Evolutionary conservation across 1,284 basidiomycete species (phyloP), one percentile per base, ranked within the genome.

Genomic region (Malassezia equina): DNA sequence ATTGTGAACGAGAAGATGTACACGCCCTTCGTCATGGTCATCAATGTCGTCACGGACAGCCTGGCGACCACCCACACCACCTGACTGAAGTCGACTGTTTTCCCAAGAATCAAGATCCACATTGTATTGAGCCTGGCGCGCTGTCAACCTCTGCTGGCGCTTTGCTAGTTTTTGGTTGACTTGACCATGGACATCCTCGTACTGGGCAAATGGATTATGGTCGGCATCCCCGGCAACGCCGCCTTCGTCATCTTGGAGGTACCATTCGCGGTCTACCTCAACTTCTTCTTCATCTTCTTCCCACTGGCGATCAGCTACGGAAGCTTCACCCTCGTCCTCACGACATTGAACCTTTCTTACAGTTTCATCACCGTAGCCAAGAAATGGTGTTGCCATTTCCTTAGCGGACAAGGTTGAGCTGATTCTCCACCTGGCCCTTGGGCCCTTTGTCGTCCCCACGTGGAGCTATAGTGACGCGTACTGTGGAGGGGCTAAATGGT

Each of bases 41-140:
- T 77, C 90, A 51, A 75, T 56, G 83, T 80, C 90, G 82, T 76
- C 94, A 23, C 98, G 90, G 40, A 98, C 81, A 11, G 83, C 80
- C 28, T 87, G 83, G 19, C 71, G 61, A 4, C 88, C 88, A 1
- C 88, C 87, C 13, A 96, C 85, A 68, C 94, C 94, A 12, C 91
- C 95, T 0, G 88, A 90, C 11, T 90, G 80, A 84, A 99, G 89
- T 69, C 91, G 86, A 69, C 98, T 96, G 7, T 86, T 87, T 78
- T 98, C 94, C 94, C 94, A 99, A 1, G 93, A 79, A 65, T 99
- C 93, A 64, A 91, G 93, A 74, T 99, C 94, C 21, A 88, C 88
- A 65, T 95, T 95, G 51, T 69, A 66, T 29, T 67, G 64, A 19
- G 71, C 69, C 60, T 75, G 72, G 3, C 65, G 62, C 8, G 71